Conservation (phyloP, 169 alveolate species). For the Blepharisma undulans region DNA sequence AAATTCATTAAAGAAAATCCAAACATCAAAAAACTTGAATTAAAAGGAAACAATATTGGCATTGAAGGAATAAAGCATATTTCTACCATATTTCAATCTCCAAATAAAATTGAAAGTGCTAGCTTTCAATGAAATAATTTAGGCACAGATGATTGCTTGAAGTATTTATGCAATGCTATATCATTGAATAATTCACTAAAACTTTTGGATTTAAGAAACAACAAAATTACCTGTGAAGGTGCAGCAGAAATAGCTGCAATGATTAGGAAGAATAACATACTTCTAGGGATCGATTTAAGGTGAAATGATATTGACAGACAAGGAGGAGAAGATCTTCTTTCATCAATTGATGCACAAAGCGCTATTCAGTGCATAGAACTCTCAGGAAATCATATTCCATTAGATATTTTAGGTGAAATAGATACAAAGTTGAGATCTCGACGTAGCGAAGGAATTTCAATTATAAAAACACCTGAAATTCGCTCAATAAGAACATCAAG, state of each 20-base stretch:
- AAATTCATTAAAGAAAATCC: slow-evolving; percentile 14
- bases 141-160: neutral
- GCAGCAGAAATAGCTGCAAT: slow-evolving; percentile 18
- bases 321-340: slow-evolving; percentile 13
- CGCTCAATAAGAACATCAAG: neutral
- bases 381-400: slow-evolving; percentile 33
- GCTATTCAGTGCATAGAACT: neutral
- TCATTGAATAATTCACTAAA: neutral
- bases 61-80: neutral
- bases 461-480: neutral
- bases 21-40: neutral
- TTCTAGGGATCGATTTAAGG: slow-evolving; percentile 3
- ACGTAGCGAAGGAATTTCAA: no score
- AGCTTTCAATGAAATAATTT: slow-evolving; percentile 15
- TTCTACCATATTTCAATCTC: neutral
- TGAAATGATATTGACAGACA: slow-evolving; percentile 32
- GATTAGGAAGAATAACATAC: neutral
- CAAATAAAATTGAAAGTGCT: neutral
- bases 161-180: neutral
- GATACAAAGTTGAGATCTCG: neutral
- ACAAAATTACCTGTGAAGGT: slow-evolving; percentile 17
- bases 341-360: neutral
- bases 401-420: neutral
- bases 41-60: neutral
- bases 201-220: slow-evolving; percentile 22